Evolutionary conservation across 495 filamentous ascomycete species (phyloP), one percentile per base, ranked within the genome.

Genomic region (Aspergillus heteromorphus): DNA sequence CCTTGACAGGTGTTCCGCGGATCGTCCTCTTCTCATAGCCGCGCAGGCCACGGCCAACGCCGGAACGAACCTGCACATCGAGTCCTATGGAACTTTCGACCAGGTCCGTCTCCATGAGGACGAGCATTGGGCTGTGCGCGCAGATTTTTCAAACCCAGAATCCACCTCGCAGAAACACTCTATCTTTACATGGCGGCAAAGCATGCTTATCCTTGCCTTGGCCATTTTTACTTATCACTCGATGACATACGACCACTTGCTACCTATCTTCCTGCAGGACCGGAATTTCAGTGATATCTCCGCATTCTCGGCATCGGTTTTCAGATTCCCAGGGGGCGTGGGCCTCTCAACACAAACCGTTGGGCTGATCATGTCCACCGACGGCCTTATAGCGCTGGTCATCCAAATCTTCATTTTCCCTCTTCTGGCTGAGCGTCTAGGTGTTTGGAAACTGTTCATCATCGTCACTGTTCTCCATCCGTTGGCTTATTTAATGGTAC

Each of bases 171-270:
- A 58, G 20, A 65, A 68, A 13, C 59, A 68, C 51, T 82, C 75
- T 54, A 74, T 85, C 30, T 87, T 89, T 54, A 85, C 79, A 17
- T 80, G 81, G 66, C 74, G 74, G 16, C 83, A 91, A 36, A 73
- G 83, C 55, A 84, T 87, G 74, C 77, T 92, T 5, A 79, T 89
- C 16, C 50, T 86, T 17, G 82, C 89, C 4, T 73, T 93, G 23
- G 85, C 86, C 5, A 89, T 93, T 55, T 93, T 91, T 71, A 91
- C 87, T 1, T 92, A 92, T 55, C 89, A 92, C 63, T 87, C 83
- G 34, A 93, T 93, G 89, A 88, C 87, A 13, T 93, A 87, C 59
- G 89, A 92, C 57, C 87, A 90, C 67, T 79, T 93, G 0, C 70
- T 93, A 31, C 89, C 89, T 5, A 92, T 93, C 23, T 93, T 91